Base-by-base conservation (phyloP, 2,329 filamentous ascomycete genomes). In the Nemania bipapillata region DNA sequence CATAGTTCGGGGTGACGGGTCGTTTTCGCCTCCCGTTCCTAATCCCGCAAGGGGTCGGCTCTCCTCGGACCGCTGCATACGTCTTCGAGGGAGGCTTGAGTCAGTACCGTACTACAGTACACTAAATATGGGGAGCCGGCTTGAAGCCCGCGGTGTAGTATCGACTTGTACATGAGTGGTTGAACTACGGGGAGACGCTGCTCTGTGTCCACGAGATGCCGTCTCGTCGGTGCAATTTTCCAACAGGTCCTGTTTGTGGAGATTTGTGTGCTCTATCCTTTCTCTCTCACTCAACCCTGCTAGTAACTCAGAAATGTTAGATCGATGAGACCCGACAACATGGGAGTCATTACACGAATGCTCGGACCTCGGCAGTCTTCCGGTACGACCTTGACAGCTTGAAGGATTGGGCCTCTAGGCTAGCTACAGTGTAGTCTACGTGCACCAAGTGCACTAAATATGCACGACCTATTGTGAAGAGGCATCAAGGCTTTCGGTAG, bases 41-140 rank as follows among this genome's bases (percentile, higher is more conserved):
- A 49, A n/a, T n/a, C 32, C 50, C 50, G n/a, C 30, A 56, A 56
- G 53, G 12, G 53, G 20, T n/a, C 53, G 20, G 22, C 32, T 26
- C 30, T 26, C 40, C 32, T 17, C 22, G 53, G 32, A 26, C 53
- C 32, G 26, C 32, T 40, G 53, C 32, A 40, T 40, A n/a, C 4
- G 35, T 30, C 22, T 40, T 15, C 9, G 28, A 54, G 52, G 11
- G 52, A 35, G 11, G 17, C n/a, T 15, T 40, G n/a, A 26, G 30
- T 24, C 53, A 40, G 22, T 45, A 45, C 40, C 40, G 40, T 45
- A n/a, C 17, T 45, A 45, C 40, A 42, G 4, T 15, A n/a, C 50
- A 11, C n/a, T n/a, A n/a, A 53, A 53, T 37, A 37, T 20, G 53
- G n/a, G 11, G 32, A 24, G 35, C 32, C 30, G 32, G 32, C 53